phyloP scores from a whole-genome alignment of 805 yeast species.

The Ogataea trehaloabstinens region DNA sequence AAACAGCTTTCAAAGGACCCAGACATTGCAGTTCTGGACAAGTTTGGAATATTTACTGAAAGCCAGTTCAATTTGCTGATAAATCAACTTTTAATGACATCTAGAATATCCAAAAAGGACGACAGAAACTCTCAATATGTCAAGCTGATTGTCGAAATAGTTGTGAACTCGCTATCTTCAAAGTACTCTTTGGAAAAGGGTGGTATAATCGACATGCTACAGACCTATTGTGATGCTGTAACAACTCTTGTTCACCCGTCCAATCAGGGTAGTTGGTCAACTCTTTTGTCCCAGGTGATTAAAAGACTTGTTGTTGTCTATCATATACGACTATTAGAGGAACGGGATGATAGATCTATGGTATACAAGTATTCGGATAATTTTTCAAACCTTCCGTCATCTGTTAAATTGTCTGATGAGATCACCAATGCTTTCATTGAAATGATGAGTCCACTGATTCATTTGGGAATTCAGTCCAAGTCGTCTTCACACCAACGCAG shows the following conservation, averaged over 20 bases:
- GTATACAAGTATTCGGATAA: constrained; percentile 20
- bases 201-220: constrained; percentile 52
- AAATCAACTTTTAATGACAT: constrained; percentile 44
- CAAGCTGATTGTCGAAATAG: constrained; percentile 34
- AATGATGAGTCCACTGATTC: constrained; percentile 53
- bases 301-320: constrained; percentile 56
- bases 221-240: constrained; percentile 61
- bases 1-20: constrained; percentile 30
- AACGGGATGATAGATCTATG: constrained; percentile 36
- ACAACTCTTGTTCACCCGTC: constrained; percentile 91
- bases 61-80: constrained; percentile 60
- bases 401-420: constrained; percentile 23
- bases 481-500: constrained; percentile 51
- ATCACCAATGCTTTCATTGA: constrained; percentile 24
- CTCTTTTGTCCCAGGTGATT: constrained; percentile 63
- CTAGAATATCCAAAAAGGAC: constrained; percentile 23
- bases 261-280: constrained; percentile 86
- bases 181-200: constrained; percentile 36
- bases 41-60: constrained; percentile 61
- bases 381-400: constrained; percentile 23
- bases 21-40: constrained; percentile 37
- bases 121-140: constrained; percentile 26
- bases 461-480: constrained; percentile 79
- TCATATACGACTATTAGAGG: constrained; percentile 56
- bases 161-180: constrained; percentile 64